phyloP scores from a whole-genome alignment of 2,329 filamentous ascomycete genomes.

The Trichoderma hamatum region DNA sequence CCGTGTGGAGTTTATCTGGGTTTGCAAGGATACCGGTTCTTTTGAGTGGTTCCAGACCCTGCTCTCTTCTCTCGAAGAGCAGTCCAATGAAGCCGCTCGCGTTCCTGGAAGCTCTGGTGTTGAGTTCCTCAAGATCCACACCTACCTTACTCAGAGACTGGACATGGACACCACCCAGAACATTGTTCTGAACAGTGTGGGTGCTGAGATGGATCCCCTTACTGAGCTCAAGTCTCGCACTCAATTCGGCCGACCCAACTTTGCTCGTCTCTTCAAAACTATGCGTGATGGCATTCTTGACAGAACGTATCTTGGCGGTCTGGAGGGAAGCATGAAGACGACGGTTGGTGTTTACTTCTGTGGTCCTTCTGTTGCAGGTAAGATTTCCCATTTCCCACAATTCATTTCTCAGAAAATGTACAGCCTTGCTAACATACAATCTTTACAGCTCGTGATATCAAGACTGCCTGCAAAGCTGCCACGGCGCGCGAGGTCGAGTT shows the following conservation, averaged over 20 bases:
- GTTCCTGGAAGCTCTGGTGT: slow-evolving; percentile 67
- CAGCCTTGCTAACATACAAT: slow-evolving; percentile 38
- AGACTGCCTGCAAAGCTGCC: slow-evolving; percentile 73
- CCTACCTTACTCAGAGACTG: slow-evolving; percentile 91
- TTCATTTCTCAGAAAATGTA: not conserved
- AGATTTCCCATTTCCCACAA: slow-evolving; percentile 34
- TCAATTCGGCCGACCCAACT: slow-evolving; percentile 94
- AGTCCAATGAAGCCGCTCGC: slow-evolving; percentile 71
- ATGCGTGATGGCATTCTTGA: slow-evolving; percentile 90
- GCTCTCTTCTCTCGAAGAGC: slow-evolving; percentile 84
- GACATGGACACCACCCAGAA: slow-evolving; percentile 93
- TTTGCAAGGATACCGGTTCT: slow-evolving; percentile 91
- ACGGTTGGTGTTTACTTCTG: slow-evolving; percentile 98
- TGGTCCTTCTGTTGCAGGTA: slow-evolving; percentile 74
- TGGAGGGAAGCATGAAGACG: slow-evolving; percentile 75
- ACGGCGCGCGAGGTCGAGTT: slow-evolving; percentile 82
- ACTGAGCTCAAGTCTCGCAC: slow-evolving; percentile 89
- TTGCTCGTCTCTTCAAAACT: slow-evolving; percentile 73
- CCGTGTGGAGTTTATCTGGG: slow-evolving; percentile 98
- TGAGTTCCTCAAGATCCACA: slow-evolving; percentile 97
- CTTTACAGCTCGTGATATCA: slow-evolving; percentile 75
- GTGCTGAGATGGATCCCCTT: slow-evolving; percentile 82
- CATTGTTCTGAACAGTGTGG: slow-evolving; percentile 94
- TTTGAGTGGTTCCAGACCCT: slow-evolving; percentile 99
- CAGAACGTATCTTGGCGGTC: slow-evolving; percentile 79